These are phyloP conservation scores for Colletotrichum sp. DNA, from an alignment of 2,329 filamentous ascomycete genomes.

Conservation along the genomic window DNA sequence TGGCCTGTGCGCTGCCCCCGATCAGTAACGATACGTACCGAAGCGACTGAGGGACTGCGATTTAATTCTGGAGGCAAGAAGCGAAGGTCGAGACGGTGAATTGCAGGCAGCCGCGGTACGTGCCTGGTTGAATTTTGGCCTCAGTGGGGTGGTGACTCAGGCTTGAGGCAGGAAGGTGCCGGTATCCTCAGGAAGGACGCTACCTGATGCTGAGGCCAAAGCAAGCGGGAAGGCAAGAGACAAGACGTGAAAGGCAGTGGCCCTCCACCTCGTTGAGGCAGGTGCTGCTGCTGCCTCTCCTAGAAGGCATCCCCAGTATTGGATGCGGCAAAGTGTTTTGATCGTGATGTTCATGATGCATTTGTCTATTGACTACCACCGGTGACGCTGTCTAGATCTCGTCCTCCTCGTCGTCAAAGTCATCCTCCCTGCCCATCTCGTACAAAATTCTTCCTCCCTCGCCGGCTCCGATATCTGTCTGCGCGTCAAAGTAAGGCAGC, in stretches of 20 bases:
- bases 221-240: not conserved
- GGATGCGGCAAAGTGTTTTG: not conserved
- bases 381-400: constrained; percentile 65
- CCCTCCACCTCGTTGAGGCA: not conserved
- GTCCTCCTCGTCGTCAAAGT: constrained; percentile 96
- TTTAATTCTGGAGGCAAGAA: not conserved
- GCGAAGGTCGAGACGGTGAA: not conserved
- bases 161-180: not conserved
- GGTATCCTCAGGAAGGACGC: not conserved
- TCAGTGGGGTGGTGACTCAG: not conserved
- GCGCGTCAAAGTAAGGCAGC: constrained; percentile 95
- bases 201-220: not conserved
- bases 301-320: not conserved
- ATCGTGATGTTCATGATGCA: not conserved
- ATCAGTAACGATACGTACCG: not conserved
- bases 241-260: not conserved
- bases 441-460: constrained; percentile 94
- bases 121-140: not conserved
- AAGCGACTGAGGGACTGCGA: not conserved
- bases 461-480: constrained; percentile 77
- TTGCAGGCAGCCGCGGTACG: not conserved
- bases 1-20: not conserved
- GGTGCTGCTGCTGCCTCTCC: not conserved
- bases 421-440: constrained; percentile 95
- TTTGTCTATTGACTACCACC: not conserved